Evolutionary conservation across 2,329 filamentous ascomycete species (phyloP).

Genomic region (Neofusicoccum parvum): DNA sequence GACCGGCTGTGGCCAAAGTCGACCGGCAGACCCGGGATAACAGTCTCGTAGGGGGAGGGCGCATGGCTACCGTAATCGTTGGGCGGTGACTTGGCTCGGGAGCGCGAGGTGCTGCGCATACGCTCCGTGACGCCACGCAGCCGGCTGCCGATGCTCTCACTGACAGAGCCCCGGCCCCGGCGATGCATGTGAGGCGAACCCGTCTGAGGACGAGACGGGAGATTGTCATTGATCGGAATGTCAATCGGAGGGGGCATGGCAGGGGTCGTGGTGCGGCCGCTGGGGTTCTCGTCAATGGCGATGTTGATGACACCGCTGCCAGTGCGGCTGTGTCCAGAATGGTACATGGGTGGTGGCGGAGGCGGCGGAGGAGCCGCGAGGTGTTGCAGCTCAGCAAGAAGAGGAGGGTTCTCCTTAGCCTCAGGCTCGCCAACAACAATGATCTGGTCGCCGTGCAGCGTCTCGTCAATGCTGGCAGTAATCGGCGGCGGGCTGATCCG

Average conservation of each 20-base stretch:
- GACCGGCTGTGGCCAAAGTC: conserved; percentile 15
- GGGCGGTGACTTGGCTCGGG: conserved; percentile 52
- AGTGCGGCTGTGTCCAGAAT: conserved; percentile 23
- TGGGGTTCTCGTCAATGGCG: conserved; percentile 45
- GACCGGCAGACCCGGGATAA: conserved; percentile 24
- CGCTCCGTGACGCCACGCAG: conserved; percentile 55
- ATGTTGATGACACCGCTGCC: conserved; percentile 48
- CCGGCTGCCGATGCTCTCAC: conserved; percentile 58
- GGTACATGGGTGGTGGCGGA: conserved; percentile 45
- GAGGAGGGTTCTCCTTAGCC: conserved; percentile 42
- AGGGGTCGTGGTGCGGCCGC: conserved; percentile 25
- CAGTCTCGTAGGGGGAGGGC: conserved; percentile 47
- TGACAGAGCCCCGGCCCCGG: conserved; percentile 58
- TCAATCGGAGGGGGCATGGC: conserved; percentile 16
- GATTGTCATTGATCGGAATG: conserved; percentile 20
- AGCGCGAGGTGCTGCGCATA: conserved; percentile 60
- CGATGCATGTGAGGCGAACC: conserved; percentile 50
- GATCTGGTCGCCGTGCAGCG: conserved; percentile 46
- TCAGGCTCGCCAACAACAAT: conserved; percentile 46
- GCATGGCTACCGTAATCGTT: conserved; percentile 26
- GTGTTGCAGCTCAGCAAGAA: conserved; percentile 65
- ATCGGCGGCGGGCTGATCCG: conserved; percentile 43
- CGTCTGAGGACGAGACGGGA: conserved; percentile 28
- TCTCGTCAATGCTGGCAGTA: conserved; percentile 58
- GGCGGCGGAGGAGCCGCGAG: conserved; percentile 57